Conservation (phyloP, 2,329 filamentous ascomycete species). For the Harringtonia aguacate region DNA sequence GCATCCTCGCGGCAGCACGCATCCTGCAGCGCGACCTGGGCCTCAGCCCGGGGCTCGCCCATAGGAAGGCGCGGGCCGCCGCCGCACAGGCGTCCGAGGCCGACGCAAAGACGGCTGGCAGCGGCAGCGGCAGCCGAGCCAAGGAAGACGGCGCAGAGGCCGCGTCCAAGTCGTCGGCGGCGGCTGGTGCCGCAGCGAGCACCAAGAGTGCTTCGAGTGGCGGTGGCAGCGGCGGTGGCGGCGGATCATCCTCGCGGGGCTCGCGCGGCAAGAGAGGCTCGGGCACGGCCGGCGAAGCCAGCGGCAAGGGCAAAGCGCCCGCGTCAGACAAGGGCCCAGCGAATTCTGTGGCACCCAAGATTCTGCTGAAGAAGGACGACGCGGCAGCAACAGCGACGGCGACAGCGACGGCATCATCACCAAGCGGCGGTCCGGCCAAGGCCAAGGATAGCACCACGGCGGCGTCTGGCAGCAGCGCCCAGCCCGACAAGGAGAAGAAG, state of each 20-base stretch:
- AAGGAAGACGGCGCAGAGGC: background rate
- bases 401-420: conserved; percentile 15
- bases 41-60: conserved; percentile 51
- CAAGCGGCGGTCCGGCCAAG: background rate
- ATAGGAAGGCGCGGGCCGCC: conserved; percentile 40
- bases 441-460: background rate
- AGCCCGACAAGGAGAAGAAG: background rate
- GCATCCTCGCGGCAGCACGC: conserved; percentile 53
- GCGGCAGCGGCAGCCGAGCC: background rate
- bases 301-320: conserved; percentile 17
- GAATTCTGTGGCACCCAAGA: conserved; percentile 16
- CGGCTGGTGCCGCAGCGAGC: background rate
- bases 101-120: background rate
- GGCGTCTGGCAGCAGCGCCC: background rate
- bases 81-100: conserved; percentile 32
- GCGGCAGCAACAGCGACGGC: conserved; percentile 12
- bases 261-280: conserved; percentile 13
- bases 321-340: conserved; percentile 15
- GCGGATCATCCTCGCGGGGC: background rate
- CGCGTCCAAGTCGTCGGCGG: background rate
- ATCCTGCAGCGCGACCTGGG: conserved; percentile 57
- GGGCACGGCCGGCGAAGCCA: conserved; percentile 8
- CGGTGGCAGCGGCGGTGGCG: background rate
- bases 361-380: conserved; percentile 29
- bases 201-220: no score